These are phyloP conservation scores for Neurospora terricola DNA, from an alignment of 495 filamentous ascomycete genomes.

Conservation along the genomic window DNA sequence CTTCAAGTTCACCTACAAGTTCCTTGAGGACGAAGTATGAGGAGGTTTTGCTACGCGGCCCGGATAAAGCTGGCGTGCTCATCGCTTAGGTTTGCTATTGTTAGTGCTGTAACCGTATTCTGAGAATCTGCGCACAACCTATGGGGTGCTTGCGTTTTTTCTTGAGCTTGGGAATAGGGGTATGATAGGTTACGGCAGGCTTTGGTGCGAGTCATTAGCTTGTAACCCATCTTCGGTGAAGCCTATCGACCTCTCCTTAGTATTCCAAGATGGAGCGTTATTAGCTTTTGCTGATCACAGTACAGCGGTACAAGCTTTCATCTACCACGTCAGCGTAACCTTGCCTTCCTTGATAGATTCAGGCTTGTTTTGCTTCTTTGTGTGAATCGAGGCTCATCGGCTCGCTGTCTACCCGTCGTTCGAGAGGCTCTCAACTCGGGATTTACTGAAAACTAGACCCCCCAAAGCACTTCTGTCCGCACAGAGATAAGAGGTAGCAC, in stretches of 20 bases:
- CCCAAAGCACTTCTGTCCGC: background rate
- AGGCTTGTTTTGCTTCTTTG: background rate
- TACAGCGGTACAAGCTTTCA: background rate
- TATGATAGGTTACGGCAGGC: background rate
- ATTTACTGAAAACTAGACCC: background rate
- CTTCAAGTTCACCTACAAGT: slow-evolving; percentile 98
- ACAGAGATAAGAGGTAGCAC: background rate
- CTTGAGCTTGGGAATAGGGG: background rate
- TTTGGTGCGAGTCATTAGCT: background rate
- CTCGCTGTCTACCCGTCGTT: background rate
- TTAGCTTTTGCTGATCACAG: background rate
- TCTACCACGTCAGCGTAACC: background rate
- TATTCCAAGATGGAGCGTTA: background rate
- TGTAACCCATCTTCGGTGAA: background rate
- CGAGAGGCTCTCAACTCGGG: background rate
- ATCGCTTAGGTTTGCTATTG: background rate
- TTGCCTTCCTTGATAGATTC: background rate
- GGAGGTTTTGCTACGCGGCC: background rate
- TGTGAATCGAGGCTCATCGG: background rate
- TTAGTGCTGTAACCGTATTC: background rate
- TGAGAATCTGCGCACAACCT: background rate
- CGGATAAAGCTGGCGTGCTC: background rate
- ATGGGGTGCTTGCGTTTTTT: background rate
- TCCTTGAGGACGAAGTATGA: slow-evolving; percentile 24
- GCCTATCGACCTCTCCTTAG: background rate